A percentile compares a stretch with the other conserved stretches of the same genome.
Evolutionary conservation across 2,329 filamentous ascomycete genomes (phyloP).

Genomic region (Graphilbum fragrans): DNA sequence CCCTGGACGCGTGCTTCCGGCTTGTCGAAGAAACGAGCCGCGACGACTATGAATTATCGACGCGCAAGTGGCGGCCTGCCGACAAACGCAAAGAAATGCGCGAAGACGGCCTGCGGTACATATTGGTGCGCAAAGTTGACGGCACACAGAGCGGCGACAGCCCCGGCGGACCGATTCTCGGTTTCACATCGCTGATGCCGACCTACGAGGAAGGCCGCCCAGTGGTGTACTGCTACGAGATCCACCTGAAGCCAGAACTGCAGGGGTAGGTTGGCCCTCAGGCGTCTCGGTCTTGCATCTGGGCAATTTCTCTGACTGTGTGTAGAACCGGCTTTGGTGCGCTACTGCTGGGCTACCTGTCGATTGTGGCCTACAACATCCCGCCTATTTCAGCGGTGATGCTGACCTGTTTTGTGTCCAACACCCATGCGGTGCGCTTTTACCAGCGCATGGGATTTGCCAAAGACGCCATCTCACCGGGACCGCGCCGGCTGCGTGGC

Average conservation of each 20-base stretch:
- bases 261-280: constrained; percentile 32
- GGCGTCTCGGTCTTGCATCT: background rate
- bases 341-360: constrained; percentile 44
- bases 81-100: constrained; percentile 58
- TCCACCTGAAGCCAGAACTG: constrained; percentile 49
- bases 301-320: background rate
- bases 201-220: constrained; percentile 52
- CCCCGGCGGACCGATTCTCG: constrained; percentile 22
- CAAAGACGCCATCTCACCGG: constrained; percentile 42
- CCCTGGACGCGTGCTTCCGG: constrained; percentile 40
- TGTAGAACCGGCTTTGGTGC: constrained; percentile 49
- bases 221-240: constrained; percentile 69
- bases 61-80: constrained; percentile 47
- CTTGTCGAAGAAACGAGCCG: constrained; percentile 53
- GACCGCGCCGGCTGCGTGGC: constrained; percentile 39
- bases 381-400: constrained; percentile 52
- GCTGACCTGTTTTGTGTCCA: constrained; percentile 60
- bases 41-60: constrained; percentile 50
- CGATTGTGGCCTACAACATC: constrained; percentile 39
- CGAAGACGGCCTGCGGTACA: constrained; percentile 53
- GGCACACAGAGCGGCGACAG: constrained; percentile 4
- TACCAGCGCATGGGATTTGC: constrained; percentile 48
- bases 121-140: constrained; percentile 34
- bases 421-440: constrained; percentile 42
- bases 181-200: constrained; percentile 60